Evolutionary conservation across 2,329 filamentous ascomycete genomes (phyloP), one percentile per base, ranked within the genome.

Genomic region (Trichophyton verrucosum): DNA sequence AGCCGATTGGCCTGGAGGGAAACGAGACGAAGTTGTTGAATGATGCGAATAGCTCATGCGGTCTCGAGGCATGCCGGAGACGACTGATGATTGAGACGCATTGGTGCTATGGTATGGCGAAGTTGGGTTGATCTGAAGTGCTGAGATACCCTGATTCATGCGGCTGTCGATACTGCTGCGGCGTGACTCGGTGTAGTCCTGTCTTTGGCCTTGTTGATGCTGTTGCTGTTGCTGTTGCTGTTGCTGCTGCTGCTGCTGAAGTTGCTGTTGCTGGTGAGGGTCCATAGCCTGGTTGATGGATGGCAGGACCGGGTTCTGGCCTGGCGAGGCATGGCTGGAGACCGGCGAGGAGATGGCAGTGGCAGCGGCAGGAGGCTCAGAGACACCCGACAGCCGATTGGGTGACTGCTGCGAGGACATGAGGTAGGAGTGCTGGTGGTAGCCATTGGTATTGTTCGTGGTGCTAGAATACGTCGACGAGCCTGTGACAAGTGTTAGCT

Each of bases 251-350:
- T 30, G 27, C 3, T 49, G 46, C 11, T 49, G 46, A 7, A 36
- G 49, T 8, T 57, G 55, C 7, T 40, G 27, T 5, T 74, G 49
- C 30, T 72, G 22, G 81, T 76, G 0, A 77, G 74, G 36, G 74
- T 84, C 81, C 53, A 80, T 77, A 63, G 81, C 81, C 65, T 84
- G 81, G 59, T 83, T 84, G 64, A 85, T 78, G 0, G 82, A 81
- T 1, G 83, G 82, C 8, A 85, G 71, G 46, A 76, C 72, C 65
- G 74, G 74, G 64, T 67, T 75, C 49, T 33, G 49, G 30, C 27
- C 49, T n/a, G 49, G 49, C 2, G 49, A 55, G 4, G 49, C 49
- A 55, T 55, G 49, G 15, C 49, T 38, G 27, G 60, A 42, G 36
- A 60, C 46, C 17, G 55, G 53, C 24, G 36, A 55, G 3, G 55